These are phyloP conservation scores for Talaromyces nanjingensis DNA, from an alignment of 495 filamentous ascomycete genomes.

Conservation along the genomic window DNA sequence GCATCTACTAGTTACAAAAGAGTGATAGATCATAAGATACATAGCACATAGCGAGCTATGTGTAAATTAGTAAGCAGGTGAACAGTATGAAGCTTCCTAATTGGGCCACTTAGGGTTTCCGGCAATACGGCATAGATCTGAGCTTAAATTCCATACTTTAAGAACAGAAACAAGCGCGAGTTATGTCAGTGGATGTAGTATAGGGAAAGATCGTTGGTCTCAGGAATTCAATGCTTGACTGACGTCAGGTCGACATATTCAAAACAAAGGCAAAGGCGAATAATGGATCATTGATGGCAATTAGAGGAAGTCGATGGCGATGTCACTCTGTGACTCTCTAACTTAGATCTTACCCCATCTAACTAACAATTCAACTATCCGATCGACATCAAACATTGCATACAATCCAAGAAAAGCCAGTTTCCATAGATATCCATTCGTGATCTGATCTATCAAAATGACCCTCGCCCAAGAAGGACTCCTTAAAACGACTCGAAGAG, in stretches of 20 bases:
- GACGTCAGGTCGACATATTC: constrained; percentile 1
- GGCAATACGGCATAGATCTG: background rate
- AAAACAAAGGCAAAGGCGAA: background rate
- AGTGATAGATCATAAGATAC: too few relatives aligned
- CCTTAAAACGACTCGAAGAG: background rate
- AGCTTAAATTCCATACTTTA: background rate
- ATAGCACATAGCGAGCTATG: too few relatives aligned
- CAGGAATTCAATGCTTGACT: background rate
- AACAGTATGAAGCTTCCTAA: background rate
- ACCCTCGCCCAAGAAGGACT: background rate
- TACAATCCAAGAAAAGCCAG: too few relatives aligned
- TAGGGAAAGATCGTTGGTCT: too few relatives aligned
- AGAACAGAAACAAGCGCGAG: too few relatives aligned
- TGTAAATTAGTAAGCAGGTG: background rate
- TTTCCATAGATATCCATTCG: too few relatives aligned
- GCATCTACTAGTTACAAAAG: too few relatives aligned
- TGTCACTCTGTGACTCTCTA: too few relatives aligned
- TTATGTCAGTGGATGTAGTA: too few relatives aligned
- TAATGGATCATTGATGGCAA: background rate
- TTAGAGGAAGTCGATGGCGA: background rate
- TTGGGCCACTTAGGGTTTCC: background rate
- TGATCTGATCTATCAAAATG: background rate
- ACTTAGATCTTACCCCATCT: background rate
- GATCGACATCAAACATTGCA: background rate
- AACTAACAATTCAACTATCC: background rate